Percentiles rank a stretch among this genome's conserved stretches.
These are phyloP conservation scores for Talaromyces sp. DNA, from an alignment of 2,329 filamentous ascomycete genomes.

Conservation along the genomic window DNA sequence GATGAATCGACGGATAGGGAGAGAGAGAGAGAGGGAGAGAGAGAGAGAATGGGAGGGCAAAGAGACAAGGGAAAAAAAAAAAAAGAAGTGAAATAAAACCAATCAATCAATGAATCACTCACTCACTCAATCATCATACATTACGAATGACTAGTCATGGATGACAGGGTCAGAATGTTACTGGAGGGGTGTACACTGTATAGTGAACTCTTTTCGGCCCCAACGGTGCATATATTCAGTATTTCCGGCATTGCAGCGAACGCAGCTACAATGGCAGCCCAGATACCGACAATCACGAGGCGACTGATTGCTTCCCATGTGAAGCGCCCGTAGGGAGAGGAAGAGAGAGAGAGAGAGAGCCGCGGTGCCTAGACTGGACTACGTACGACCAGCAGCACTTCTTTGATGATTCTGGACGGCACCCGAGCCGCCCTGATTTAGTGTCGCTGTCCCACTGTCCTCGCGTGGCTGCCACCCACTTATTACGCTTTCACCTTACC, in stretches of 20 bases:
- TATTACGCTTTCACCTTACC: conserved; percentile 1
- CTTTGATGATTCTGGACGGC: not conserved
- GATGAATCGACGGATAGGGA: not conserved
- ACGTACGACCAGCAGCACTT: not conserved
- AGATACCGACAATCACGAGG: not conserved
- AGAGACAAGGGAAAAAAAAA: no score
- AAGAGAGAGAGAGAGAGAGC: conserved; percentile 6
- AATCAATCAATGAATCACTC: no score
- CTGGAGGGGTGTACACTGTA: not conserved
- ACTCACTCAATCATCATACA: no score
- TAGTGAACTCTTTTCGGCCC: not conserved
- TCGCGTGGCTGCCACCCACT: conserved; percentile 10
- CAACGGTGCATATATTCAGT: not conserved
- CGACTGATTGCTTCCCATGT: not conserved
- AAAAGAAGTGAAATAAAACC: no score
- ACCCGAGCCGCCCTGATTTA: conserved; percentile 6
- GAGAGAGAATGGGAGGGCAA: no score
- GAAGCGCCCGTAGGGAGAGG: not conserved
- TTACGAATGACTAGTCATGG: not conserved
- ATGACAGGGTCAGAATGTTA: not conserved
- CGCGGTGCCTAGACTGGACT: not conserved
- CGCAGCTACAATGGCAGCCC: not conserved
- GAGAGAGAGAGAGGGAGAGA: no score
- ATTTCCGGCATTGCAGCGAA: not conserved
- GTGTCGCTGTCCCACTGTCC: no score